phyloP scores from a whole-genome alignment of 2,329 filamentous ascomycete genomes.

The Cordyceps pruinosa region DNA sequence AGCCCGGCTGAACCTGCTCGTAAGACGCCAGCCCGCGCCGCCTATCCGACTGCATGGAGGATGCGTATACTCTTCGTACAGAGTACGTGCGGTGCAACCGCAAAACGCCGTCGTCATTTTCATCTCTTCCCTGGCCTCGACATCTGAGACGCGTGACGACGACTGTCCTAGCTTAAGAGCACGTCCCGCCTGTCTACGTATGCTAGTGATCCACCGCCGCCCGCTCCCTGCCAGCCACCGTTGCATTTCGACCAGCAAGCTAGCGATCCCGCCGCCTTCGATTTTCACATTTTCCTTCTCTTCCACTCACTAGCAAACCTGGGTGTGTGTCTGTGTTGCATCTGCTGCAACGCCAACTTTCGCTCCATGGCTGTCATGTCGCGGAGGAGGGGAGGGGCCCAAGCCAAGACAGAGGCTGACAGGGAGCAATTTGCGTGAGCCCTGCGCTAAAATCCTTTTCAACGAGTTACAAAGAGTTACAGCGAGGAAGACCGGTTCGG shows the following conservation, averaged over 20 bases:
- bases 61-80: not conserved
- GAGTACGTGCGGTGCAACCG: too few relatives aligned
- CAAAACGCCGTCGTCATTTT: not conserved
- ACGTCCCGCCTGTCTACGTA: not conserved
- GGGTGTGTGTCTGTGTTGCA: not conserved
- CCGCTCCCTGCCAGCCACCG: not conserved
- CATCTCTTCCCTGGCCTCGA: not conserved
- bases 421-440: not conserved
- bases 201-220: not conserved
- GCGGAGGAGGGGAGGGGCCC: not conserved
- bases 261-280: not conserved
- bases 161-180: not conserved
- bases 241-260: not conserved
- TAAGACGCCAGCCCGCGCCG: not conserved
- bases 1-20: not conserved
- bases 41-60: not conserved
- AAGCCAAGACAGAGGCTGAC: not conserved
- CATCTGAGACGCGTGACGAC: not conserved
- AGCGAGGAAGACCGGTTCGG: constrained; percentile 8
- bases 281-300: not conserved
- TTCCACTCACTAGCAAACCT: not conserved
- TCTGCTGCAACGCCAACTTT: not conserved
- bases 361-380: not conserved
- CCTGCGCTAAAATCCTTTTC: not conserved
- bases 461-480: too few relatives aligned